Evolutionary conservation across 805 yeast genomes (phyloP).

Genomic region (Scheffersomyces ergatensis): DNA sequence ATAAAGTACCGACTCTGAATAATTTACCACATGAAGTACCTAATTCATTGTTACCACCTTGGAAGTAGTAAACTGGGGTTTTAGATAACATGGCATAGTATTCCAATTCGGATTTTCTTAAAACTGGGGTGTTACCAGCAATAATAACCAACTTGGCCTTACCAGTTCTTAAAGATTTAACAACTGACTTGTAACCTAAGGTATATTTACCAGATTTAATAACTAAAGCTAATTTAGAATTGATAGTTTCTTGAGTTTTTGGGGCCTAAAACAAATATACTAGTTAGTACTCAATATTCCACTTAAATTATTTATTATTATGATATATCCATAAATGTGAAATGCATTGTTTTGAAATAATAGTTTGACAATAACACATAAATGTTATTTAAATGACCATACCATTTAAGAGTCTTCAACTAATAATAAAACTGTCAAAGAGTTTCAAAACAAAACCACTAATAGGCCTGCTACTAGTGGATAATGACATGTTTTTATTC

Average conservation of each 20-base stretch:
- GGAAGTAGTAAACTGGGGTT: constrained; percentile 97
- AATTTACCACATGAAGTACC: constrained; percentile 99
- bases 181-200: constrained; percentile 98
- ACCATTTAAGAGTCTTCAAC: not conserved
- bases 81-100: constrained; percentile 99
- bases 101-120: constrained; percentile 99
- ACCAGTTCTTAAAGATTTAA: constrained; percentile 97
- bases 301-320: no score
- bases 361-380: not conserved
- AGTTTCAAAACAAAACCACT: no score
- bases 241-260: constrained; percentile 92
- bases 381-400: no score
- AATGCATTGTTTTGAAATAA: not conserved
- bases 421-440: no score
- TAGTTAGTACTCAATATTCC: constrained; percentile 12
- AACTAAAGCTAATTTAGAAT: constrained; percentile 96
- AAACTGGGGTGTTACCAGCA: constrained; percentile 99
- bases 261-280: constrained; percentile 77
- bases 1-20: constrained; percentile 98
- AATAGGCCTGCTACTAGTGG: no score
- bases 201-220: constrained; percentile 99
- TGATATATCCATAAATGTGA: no score
- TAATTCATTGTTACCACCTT: constrained; percentile 99
- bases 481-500: no score
- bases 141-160: constrained; percentile 97